Evolutionary conservation across 306 rosid species (phyloP).

Genomic region (Cicer bijugum): DNA sequence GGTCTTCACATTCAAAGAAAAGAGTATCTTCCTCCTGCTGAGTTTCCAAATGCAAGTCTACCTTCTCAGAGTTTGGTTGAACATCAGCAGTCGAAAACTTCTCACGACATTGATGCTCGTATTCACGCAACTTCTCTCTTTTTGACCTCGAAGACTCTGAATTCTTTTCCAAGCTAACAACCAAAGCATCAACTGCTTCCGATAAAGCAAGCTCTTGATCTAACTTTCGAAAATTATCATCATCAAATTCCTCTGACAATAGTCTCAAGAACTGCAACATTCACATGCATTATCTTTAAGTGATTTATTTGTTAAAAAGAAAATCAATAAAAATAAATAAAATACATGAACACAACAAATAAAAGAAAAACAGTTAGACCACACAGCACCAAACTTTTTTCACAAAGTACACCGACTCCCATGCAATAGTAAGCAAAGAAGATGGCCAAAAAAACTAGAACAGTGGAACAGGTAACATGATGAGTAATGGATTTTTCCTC

Average conservation of each 20-base stretch:
- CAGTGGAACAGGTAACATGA: constrained; percentile 14
- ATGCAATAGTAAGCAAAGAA: constrained; percentile 13
- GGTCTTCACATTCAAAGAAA: constrained; percentile 47
- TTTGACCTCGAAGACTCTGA: constrained; percentile 53
- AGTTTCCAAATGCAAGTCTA: constrained; percentile 51
- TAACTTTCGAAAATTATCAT: constrained; percentile 52
- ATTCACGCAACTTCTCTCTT: constrained; percentile 64
- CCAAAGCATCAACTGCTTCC: constrained; percentile 69
- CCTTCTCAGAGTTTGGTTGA: constrained; percentile 55
- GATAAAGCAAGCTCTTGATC: constrained; percentile 84
- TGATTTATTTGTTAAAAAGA: not conserved
- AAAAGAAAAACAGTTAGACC: not conserved
- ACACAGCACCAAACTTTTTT: not conserved
- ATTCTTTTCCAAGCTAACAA: constrained; percentile 56
- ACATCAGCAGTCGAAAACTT: constrained; percentile 60
- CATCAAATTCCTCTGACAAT: constrained; percentile 66
- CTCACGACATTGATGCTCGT: constrained; percentile 75
- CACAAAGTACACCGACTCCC: constrained; percentile 9
- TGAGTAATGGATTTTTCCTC: not conserved
- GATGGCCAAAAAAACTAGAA: no score
- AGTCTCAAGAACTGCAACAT: constrained; percentile 78
- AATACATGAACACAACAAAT: not conserved
- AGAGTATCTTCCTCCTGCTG: constrained; percentile 43
- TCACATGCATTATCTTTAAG: constrained; percentile 31
- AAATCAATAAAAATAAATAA: not conserved